These are phyloP conservation scores for Schizochytrium sp. DNA, from an alignment of 108 stramenopile genomes.

Conservation along the genomic window DNA sequence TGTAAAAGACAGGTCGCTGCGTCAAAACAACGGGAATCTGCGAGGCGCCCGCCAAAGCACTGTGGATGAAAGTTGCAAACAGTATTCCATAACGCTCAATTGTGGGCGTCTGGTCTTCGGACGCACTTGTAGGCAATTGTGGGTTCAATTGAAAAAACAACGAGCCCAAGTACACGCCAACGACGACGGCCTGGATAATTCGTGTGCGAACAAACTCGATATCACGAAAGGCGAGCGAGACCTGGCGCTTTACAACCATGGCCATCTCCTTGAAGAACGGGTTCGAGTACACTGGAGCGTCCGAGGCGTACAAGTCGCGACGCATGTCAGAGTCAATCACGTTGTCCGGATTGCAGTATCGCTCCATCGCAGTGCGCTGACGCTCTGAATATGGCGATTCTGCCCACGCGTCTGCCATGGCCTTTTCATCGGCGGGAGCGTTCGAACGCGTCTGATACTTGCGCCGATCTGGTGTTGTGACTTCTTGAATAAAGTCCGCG, in stretches of 20 bases:
- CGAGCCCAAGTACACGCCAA: not conserved
- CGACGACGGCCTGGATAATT: not conserved
- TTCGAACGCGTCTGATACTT: not conserved
- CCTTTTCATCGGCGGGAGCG: not conserved
- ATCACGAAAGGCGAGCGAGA: not conserved
- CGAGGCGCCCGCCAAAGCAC: slow-evolving; percentile 47
- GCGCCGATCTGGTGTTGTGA: not conserved
- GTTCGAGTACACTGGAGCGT: slow-evolving; percentile 36
- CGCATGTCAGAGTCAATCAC: not conserved
- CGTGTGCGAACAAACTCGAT: not conserved
- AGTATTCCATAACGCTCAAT: not conserved
- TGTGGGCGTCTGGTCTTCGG: not conserved
- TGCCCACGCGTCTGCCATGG: not conserved
- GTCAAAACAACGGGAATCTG: slow-evolving; percentile 60
- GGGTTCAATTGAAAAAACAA: not conserved
- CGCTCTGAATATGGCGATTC: not conserved
- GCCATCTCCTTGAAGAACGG: not conserved
- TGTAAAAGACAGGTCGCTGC: slow-evolving; percentile 62
- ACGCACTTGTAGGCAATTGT: not conserved
- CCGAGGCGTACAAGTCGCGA: not conserved
- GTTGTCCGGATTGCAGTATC: not conserved
- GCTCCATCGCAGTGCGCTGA: not conserved
- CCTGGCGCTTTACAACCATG: not conserved
- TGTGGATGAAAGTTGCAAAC: not conserved
- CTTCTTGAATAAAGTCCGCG: slow-evolving; percentile 58